Evolutionary conservation across 106 monocot genomes (phyloP).

Genomic region (Allium cepa): DNA sequence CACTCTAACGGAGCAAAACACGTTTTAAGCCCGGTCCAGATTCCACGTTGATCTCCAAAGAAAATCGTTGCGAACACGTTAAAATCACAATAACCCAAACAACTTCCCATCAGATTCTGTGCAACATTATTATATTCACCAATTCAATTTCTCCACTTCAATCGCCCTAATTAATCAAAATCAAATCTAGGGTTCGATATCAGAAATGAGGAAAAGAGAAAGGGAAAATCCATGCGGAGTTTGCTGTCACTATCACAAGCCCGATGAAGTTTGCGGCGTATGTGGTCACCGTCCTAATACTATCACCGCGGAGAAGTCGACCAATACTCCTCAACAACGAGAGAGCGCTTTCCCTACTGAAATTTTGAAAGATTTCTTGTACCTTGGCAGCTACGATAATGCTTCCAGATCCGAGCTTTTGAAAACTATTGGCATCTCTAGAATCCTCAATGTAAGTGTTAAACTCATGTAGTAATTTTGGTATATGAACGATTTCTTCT

Average conservation of each 20-base stretch:
- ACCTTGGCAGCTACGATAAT: slow-evolving; percentile 63
- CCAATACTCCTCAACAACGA: neutral
- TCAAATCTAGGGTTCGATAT: neutral
- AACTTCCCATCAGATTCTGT: too few species aligned
- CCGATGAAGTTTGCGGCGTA: slow-evolving; percentile 59
- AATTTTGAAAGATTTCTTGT: slow-evolving; percentile 46
- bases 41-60: too few species aligned
- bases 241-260: slow-evolving; percentile 67
- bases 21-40: too few species aligned
- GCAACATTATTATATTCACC: too few species aligned
- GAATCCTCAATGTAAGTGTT: slow-evolving; percentile 42
- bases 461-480: too few species aligned
- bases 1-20: too few species aligned
- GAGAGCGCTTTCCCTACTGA: slow-evolving; percentile 48
- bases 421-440: slow-evolving; percentile 43
- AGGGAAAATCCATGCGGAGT: slow-evolving; percentile 64
- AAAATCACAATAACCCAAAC: too few species aligned
- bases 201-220: slow-evolving; percentile 54
- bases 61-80: too few species aligned
- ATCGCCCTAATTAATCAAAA: neutral
- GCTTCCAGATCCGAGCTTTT: slow-evolving; percentile 45
- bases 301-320: slow-evolving; percentile 7
- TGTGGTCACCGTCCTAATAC: slow-evolving; percentile 46
- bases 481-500: neutral
- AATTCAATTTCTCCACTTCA: too few species aligned